Conservation (phyloP, 345 rosid genomes). For the Eucalyptus sp. region DNA sequence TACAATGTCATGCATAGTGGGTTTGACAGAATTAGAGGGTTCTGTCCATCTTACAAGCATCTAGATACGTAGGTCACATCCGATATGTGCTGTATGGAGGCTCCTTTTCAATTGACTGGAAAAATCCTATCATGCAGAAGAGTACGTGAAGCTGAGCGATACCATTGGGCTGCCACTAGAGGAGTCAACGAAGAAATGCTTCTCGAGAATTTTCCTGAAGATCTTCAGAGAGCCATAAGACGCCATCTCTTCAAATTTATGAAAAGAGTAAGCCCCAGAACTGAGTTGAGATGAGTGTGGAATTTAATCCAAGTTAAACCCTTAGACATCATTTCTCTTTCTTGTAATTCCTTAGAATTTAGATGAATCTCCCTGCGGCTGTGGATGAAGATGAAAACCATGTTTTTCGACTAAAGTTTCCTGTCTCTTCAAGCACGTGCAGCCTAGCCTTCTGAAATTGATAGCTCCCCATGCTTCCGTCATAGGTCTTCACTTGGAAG, state of each 20-base stretch:
- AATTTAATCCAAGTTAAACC: neutral
- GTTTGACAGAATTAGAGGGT: neutral
- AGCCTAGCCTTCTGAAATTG: neutral
- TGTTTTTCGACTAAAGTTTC: neutral
- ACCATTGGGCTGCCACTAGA: too few species aligned
- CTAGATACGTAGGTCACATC: neutral
- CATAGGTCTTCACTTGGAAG: neutral
- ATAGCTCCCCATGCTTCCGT: neutral
- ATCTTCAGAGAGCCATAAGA: too few species aligned
- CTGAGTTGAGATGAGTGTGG: neutral
- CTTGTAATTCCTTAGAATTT: neutral
- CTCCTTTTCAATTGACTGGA: neutral
- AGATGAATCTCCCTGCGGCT: neutral
- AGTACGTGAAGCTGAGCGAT: too few species aligned
- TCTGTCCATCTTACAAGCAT: neutral
- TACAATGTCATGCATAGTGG: neutral
- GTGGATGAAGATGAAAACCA: neutral
- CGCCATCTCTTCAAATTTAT: too few species aligned
- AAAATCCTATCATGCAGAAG: too few species aligned
- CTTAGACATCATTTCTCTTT: neutral
- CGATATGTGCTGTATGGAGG: neutral
- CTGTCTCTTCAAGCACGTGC: neutral
- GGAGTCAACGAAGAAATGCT: too few species aligned
- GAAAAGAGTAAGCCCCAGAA: too few species aligned
- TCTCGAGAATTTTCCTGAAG: too few species aligned